Conservation (phyloP, 2,329 filamentous ascomycete genomes). For the Neurospora crassa region DNA sequence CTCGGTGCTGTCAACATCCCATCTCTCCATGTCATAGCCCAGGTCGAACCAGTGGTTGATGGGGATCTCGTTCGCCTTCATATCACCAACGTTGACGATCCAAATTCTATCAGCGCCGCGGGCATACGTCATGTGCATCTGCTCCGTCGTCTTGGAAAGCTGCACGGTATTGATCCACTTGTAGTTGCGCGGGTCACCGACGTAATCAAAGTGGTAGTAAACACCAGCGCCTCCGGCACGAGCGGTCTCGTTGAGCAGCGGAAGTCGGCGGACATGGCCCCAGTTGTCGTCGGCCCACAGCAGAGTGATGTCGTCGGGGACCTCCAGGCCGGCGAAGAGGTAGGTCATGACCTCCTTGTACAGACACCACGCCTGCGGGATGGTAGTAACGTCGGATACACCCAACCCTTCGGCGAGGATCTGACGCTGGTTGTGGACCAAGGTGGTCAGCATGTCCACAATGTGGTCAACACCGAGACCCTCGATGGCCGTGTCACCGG, state of each 20-base stretch:
- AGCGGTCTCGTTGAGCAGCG: slow-evolving; percentile 47
- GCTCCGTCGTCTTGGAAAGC: slow-evolving; percentile 49
- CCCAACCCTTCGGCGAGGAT: slow-evolving; percentile 49
- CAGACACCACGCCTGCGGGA: slow-evolving; percentile 63
- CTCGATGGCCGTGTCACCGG: slow-evolving; percentile 52
- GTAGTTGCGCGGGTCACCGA: slow-evolving; percentile 37
- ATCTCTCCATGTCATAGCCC: slow-evolving; percentile 52
- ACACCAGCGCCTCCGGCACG: slow-evolving; percentile 54
- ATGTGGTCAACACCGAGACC: slow-evolving; percentile 47
- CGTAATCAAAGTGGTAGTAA: slow-evolving; percentile 52
- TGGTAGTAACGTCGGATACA: slow-evolving; percentile 35
- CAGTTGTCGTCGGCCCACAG: slow-evolving; percentile 64
- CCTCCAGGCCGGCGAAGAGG: slow-evolving; percentile 52
- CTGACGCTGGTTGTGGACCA: slow-evolving; percentile 50
- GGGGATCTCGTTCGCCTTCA: slow-evolving; percentile 55
- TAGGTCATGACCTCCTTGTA: slow-evolving; percentile 69
- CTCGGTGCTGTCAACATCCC: slow-evolving; percentile 44
- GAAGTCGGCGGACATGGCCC: slow-evolving; percentile 55
- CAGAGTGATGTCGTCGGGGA: slow-evolving; percentile 57
- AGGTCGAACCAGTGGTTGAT: slow-evolving; percentile 60
- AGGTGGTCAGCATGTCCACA: slow-evolving; percentile 46
- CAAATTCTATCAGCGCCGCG: slow-evolving; percentile 51
- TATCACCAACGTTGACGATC: slow-evolving; percentile 59
- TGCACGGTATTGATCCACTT: slow-evolving; percentile 58
- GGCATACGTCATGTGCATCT: slow-evolving; percentile 51